phyloP scores from a whole-genome alignment of 768 basidiomycete species.

The Mycena amicta region DNA sequence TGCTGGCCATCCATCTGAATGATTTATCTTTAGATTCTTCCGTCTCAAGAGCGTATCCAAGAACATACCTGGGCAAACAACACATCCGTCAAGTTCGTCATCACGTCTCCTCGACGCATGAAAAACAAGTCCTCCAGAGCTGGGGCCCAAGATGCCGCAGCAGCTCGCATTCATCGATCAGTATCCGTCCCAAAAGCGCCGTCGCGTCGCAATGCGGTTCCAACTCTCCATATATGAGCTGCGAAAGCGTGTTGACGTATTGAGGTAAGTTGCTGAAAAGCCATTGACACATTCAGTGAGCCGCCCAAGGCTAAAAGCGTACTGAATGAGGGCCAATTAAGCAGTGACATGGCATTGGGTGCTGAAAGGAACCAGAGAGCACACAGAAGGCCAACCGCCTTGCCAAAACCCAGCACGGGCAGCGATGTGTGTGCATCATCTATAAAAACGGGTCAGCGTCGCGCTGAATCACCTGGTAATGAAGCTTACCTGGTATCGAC shows the following conservation, averaged over 20 bases:
- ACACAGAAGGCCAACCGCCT: conserved; percentile 74
- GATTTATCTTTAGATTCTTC: too few species aligned
- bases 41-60: too few species aligned
- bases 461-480: too few species aligned
- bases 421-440: too few species aligned
- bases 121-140: conserved; percentile 74
- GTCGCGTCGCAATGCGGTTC: conserved; percentile 56
- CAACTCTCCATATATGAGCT: conserved; percentile 62
- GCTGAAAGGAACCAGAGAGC: conserved; percentile 48
- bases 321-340: conserved; percentile 46
- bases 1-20: conserved; percentile 71
- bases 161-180: conserved; percentile 68
- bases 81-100: conserved; percentile 73
- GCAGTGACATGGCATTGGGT: conserved; percentile 25
- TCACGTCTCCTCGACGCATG: conserved; percentile 75
- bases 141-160: conserved; percentile 61
- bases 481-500: too few species aligned
- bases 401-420: conserved; percentile 69
- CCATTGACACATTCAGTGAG: not conserved
- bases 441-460: too few species aligned
- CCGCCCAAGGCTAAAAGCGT: conserved; percentile 38
- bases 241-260: conserved; percentile 61
- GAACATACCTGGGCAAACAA: conserved; percentile 67
- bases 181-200: conserved; percentile 53
- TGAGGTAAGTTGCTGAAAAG: conserved; percentile 34